Evolutionary conservation across 1,139 yeast genomes (phyloP), one percentile per base, ranked within the genome.

Genomic region (Kazachstania sp.): DNA sequence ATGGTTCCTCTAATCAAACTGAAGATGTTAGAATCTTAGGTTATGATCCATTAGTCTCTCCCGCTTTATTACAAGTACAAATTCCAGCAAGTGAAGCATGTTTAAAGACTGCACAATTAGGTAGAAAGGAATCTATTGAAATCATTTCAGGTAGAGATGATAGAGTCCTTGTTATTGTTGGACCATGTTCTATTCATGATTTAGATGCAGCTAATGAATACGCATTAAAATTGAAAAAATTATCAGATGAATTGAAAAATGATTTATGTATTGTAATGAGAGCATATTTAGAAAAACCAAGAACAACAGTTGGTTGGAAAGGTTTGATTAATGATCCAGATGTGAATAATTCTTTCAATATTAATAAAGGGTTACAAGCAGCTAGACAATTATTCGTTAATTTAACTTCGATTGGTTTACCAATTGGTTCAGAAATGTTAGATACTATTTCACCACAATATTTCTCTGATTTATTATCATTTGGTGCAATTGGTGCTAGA

Each of bases 231-330:
- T 74, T 92, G 57, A 76, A 80, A 65, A 73, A 73, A 53, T 70
- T 84, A 53, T 73, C 88, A 41, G 82, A 78, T 45, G 86, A 86
- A 68, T 75, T 86, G 54, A 68, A 78, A 51, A 78, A 74, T 48
- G 97, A 92, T 56, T 73, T 92, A 54, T 83, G 84, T 45, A 78
- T 92, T 51, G 77, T 92, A 56, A 92, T 92, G 97, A 81, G 97
- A 71, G 97, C 97, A 15, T 92, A 92, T 76, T 76, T 92, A 60
- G 98, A 92, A 70, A 92, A 92, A 71, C 98, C 98, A 63, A 82
- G 98, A 73, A 92, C 98, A 54, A 92, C 97, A 31, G 97, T 92
- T 47, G 98, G 98, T 54, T 92, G 98, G 98, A 92, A 92, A 72
- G 98, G 98, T 55, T 75, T 92, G 63, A 88, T 92, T 66, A 92